Base-by-base conservation (phyloP, 1,284 basidiomycete species). In the Chalciporus sp. region DNA sequence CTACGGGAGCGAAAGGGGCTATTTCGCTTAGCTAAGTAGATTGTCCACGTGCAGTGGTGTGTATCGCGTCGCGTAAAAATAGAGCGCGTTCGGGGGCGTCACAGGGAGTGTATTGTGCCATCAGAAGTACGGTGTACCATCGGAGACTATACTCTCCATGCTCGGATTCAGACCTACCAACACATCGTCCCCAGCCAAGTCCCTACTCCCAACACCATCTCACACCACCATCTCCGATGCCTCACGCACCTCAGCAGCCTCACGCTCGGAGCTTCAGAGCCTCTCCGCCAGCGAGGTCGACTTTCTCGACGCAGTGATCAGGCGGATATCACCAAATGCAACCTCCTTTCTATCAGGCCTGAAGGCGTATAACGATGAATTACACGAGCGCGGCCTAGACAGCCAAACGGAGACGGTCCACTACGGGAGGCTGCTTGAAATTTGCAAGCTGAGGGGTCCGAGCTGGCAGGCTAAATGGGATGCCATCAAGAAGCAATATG, bases 391-490 rank as follows among this genome's bases (percentile, higher is more conserved):
- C 5, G 86, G 86, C 2, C 71, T 92, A n/a, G 87, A 92, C 60
- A 80, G 85, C n/a, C 82, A 86, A 55, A 76, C 82, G 31, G 91
- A 93, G 67, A 87, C 90, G 14, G 74, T 85, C n/a, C 89, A 86
- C 65, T 93, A 92, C 66, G 82, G 83, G 26, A 88, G 90, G 66
- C 70, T 93, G 31, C 71, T 93, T 56, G 91, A 92, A 67, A 74
- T 93, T 5, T 88, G 88, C 42, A 90, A 86, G 27, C 64, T 92
- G 64, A 88, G 83, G 71, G 90, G 88, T 14, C 75, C 75, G 50
- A 86, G 80, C 63, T 93, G 90, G 90, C 80, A 76, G 20, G 85
- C 85, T 40, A 91, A 91, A 69, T 93, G 90, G 90, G 72, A 73
- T 28, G 74, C 74, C 55, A 83, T 89, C 44, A 92, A 88, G 72